Evolutionary conservation across 2,329 filamentous ascomycete genomes (phyloP).

Genomic region (Penicillium frequentans): DNA sequence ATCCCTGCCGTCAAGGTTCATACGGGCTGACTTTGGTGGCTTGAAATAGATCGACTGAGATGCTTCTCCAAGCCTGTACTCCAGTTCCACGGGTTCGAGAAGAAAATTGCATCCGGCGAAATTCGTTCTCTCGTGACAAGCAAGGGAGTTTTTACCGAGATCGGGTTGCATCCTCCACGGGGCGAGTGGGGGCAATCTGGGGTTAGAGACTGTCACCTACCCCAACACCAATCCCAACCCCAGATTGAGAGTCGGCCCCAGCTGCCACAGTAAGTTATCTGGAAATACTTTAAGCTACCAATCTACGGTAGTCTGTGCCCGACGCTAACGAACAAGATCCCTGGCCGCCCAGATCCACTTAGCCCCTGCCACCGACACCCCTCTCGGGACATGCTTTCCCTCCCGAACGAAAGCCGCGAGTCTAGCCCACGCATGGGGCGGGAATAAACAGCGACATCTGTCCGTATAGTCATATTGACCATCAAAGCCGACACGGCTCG

Average conservation of each 20-base stretch:
- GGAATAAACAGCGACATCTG: not conserved
- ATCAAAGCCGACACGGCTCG: not conserved
- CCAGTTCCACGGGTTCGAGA: not conserved
- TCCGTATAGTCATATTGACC: not conserved
- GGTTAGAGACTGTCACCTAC: not conserved
- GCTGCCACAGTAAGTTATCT: not conserved
- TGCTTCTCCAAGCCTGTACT: not conserved
- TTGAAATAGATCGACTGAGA: not conserved
- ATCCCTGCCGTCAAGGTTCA: not conserved
- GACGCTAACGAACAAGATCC: not conserved
- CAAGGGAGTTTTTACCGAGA: not conserved
- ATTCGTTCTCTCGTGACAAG: not conserved
- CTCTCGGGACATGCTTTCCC: not conserved
- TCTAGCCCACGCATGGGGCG: not conserved
- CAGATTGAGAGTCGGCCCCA: slow-evolving; percentile 1
- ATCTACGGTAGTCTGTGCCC: not conserved
- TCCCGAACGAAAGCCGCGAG: not conserved
- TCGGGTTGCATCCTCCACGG: not conserved
- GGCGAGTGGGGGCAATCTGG: not conserved
- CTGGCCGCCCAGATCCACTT: not conserved
- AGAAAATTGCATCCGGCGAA: not conserved
- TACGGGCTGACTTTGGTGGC: slow-evolving; percentile 1
- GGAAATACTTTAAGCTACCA: not conserved
- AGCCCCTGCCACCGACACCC: not conserved
- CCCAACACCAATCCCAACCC: not conserved